Evolutionary conservation across 2,329 filamentous ascomycete genomes (phyloP).

Genomic region (Alternaria brassicicola): DNA sequence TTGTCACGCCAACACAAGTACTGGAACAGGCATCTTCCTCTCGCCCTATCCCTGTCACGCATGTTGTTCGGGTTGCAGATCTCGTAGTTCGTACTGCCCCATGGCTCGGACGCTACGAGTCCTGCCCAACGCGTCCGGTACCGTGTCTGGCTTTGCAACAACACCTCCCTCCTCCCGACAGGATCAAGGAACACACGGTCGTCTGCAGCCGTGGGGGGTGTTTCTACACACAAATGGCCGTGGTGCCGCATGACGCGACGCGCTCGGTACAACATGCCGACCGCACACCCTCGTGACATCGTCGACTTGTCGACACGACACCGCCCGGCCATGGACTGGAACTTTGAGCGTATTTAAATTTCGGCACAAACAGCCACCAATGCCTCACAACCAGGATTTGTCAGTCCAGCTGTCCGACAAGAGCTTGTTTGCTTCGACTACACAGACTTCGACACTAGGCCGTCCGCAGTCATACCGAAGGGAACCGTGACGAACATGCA

Average conservation of each 20-base stretch:
- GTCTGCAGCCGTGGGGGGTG: background rate
- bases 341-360: conserved; percentile 1
- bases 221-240: background rate
- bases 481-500: background rate
- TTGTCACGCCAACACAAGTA: conserved; percentile 6
- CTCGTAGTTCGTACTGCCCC: background rate
- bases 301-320: background rate
- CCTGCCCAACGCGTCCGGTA: background rate
- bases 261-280: background rate
- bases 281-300: background rate
- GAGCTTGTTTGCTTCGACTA: background rate
- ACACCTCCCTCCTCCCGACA: background rate
- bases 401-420: background rate
- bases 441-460: background rate
- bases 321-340: background rate
- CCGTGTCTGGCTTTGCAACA: background rate
- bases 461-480: background rate
- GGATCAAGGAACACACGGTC: background rate
- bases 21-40: background rate
- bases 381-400: background rate
- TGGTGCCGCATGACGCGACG: background rate
- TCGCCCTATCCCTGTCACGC: background rate
- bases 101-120: background rate
- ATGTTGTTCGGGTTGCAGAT: conserved; percentile 4
- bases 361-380: conserved; percentile 1